These are phyloP conservation scores for Emericellopsis terricola DNA, from an alignment of 495 filamentous ascomycete species.

Conservation along the genomic window DNA sequence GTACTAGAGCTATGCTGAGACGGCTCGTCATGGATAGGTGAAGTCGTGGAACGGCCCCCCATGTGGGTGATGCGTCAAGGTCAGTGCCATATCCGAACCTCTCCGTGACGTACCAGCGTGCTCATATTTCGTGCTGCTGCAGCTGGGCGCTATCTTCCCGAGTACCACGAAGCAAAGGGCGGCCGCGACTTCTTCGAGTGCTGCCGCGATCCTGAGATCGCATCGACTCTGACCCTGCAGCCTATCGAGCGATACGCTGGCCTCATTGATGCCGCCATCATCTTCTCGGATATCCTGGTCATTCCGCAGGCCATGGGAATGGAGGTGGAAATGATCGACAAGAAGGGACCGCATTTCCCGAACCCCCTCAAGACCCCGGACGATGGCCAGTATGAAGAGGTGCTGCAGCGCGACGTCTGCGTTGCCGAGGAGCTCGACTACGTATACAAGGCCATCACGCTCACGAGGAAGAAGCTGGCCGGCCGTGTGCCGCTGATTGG, in stretches of 20 bases:
- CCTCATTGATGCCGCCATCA: constrained; percentile 91
- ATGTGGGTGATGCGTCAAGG: constrained; percentile 83
- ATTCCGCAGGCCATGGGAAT: constrained; percentile 97
- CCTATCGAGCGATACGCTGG: constrained; percentile 81
- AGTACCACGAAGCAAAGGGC: constrained; percentile 91
- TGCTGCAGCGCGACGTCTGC: constrained; percentile 64
- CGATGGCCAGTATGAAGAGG: constrained; percentile 60
- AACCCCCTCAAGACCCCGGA: constrained; percentile 58
- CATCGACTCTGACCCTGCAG: constrained; percentile 81
- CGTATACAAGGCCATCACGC: constrained; percentile 84
- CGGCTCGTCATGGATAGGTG: constrained; percentile 31
- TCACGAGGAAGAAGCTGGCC: constrained; percentile 73
- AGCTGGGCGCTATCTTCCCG: constrained; percentile 95
- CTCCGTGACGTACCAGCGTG: constrained; percentile 3
- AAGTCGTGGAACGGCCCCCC: constrained; percentile 78
- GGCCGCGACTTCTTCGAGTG: constrained; percentile 87
- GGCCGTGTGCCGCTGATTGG: constrained; percentile 85
- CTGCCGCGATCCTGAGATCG: constrained; percentile 82
- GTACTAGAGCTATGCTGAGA: background rate
- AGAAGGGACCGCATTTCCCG: constrained; percentile 89
- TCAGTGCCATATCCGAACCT: background rate
- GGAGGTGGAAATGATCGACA: constrained; percentile 90
- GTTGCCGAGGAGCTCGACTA: constrained; percentile 73
- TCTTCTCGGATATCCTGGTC: constrained; percentile 96
- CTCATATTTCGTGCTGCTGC: constrained; percentile 5